Conservation (phyloP, 2,329 filamentous ascomycete species). For the Microthyrium microscopicum region DNA sequence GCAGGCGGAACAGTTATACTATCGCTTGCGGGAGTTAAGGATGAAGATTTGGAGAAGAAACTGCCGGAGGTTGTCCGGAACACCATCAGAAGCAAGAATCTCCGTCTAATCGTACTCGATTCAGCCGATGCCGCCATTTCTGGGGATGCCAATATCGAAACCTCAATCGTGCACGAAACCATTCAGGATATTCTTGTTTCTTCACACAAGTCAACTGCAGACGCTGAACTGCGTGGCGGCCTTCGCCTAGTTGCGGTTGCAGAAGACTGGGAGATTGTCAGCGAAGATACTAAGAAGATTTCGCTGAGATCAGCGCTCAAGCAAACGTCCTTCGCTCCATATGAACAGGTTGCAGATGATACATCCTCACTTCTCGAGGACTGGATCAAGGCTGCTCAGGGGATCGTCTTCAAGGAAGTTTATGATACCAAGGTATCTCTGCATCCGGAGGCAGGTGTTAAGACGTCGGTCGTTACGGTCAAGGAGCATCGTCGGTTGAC, state of each 20-base stretch:
- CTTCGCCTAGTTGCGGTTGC: slow-evolving; percentile 62
- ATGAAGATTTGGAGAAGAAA: slow-evolving; percentile 80
- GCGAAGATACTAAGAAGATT: slow-evolving; percentile 37
- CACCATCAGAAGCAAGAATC: slow-evolving; percentile 49
- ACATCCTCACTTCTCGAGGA: slow-evolving; percentile 48
- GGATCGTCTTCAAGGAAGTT: slow-evolving; percentile 84
- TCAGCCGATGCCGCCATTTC: slow-evolving; percentile 50
- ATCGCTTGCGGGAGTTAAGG: slow-evolving; percentile 62
- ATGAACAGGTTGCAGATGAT: slow-evolving; percentile 61
- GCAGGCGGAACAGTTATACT: slow-evolving; percentile 56
- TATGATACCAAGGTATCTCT: slow-evolving; percentile 59
- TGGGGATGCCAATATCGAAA: slow-evolving; percentile 43
- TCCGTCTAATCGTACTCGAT: slow-evolving; percentile 63
- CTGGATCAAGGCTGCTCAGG: slow-evolving; percentile 77
- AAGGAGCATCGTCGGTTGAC: slow-evolving; percentile 93
- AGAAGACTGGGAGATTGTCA: slow-evolving; percentile 59
- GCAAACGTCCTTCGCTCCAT: slow-evolving; percentile 66
- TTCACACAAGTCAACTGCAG: slow-evolving; percentile 27
- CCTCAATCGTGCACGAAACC: slow-evolving; percentile 43
- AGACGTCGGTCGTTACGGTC: slow-evolving; percentile 76
- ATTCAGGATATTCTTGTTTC: slow-evolving; percentile 24
- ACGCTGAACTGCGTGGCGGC: slow-evolving; percentile 47
- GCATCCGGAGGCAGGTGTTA: slow-evolving; percentile 70
- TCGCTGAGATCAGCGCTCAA: slow-evolving; percentile 48
- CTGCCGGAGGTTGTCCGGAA: slow-evolving; percentile 56